Conservation (phyloP, 805 yeast species). For the Tanozyma kutaoensis region DNA sequence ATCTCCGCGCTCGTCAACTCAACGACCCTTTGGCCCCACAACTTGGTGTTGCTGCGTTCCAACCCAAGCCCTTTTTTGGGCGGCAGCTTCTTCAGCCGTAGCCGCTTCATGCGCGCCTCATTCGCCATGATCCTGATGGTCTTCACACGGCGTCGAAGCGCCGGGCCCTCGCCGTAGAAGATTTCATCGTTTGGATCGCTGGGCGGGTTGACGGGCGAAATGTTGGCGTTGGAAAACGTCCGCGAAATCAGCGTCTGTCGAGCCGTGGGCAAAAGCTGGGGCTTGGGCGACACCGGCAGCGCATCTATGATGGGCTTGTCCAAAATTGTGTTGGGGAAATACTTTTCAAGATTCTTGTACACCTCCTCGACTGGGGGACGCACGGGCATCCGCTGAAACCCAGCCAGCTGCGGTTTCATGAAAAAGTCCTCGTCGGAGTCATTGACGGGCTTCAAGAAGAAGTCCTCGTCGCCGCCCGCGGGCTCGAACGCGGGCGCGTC, state of each 20-base stretch:
- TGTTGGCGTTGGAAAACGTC: conserved; percentile 29
- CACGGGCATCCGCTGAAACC: too few species aligned
- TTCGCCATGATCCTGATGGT: conserved; percentile 88
- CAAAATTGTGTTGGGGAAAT: conserved; percentile 84
- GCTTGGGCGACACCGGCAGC: conserved; percentile 39
- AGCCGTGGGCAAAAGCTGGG: too few species aligned
- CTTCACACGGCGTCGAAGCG: conserved; percentile 53
- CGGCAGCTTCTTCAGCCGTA: conserved; percentile 1
- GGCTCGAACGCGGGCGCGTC: conserved; percentile 37
- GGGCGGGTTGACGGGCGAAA: conserved; percentile 17
- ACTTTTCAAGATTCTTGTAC: conserved; percentile 80
- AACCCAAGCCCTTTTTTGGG: too few species aligned
- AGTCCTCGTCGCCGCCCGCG: conserved; percentile 1
- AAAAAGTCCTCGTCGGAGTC: conserved; percentile 7
- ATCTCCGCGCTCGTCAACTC: conserved; percentile 73
- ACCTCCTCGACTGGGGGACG: too few species aligned
- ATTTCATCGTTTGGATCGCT: conserved; percentile 19
- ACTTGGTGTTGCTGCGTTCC: conserved; percentile 53
- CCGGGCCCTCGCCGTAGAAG: conserved; percentile 21
- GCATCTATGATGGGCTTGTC: conserved; percentile 84
- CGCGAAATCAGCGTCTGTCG: conserved; percentile 17
- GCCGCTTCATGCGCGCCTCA: conserved; percentile 48
- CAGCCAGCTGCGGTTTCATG: too few species aligned
- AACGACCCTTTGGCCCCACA: conserved; percentile 94
- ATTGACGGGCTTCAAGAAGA: conserved; percentile 4